Evolutionary conservation across 176 grass and related monocot species (phyloP).

Genomic region (Musa schizocarpa): DNA sequence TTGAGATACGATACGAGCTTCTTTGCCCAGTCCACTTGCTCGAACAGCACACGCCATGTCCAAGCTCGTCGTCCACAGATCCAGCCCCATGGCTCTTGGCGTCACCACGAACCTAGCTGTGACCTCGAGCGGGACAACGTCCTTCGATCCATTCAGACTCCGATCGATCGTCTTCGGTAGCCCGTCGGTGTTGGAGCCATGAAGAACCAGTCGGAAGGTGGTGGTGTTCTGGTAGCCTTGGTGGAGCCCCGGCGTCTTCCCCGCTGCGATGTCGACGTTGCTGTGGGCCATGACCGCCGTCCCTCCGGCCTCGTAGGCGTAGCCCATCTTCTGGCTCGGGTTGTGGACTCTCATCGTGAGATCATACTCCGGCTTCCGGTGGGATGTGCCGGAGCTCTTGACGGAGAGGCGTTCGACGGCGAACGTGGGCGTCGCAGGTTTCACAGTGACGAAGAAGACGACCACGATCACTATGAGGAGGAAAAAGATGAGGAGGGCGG

Average conservation of each 20-base stretch:
- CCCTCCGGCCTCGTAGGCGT: constrained; percentile 37
- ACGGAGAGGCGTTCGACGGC: constrained; percentile 33
- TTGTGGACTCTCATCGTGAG: constrained; percentile 45
- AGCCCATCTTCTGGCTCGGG: constrained; percentile 47
- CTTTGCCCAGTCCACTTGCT: background rate
- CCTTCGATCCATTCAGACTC: background rate
- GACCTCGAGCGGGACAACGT: background rate
- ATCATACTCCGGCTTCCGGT: constrained; percentile 31
- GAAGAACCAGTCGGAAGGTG: background rate
- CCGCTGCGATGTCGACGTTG: background rate
- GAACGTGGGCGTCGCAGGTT: constrained; percentile 45
- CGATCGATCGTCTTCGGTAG: background rate
- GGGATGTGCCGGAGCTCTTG: constrained; percentile 6
- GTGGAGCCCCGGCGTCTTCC: background rate
- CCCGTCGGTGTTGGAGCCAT: background rate
- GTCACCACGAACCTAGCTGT: background rate
- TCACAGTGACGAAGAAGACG: constrained; percentile 25
- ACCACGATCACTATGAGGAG: background rate
- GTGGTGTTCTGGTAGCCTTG: background rate
- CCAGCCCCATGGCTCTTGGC: background rate
- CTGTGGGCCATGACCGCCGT: constrained; percentile 22
- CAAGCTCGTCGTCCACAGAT: background rate
- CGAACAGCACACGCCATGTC: background rate
- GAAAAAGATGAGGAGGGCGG: constrained; percentile 13
- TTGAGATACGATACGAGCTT: background rate